Evolutionary conservation across 495 filamentous ascomycete genomes (phyloP).

Genomic region (Hypoxylon subgilvum): DNA sequence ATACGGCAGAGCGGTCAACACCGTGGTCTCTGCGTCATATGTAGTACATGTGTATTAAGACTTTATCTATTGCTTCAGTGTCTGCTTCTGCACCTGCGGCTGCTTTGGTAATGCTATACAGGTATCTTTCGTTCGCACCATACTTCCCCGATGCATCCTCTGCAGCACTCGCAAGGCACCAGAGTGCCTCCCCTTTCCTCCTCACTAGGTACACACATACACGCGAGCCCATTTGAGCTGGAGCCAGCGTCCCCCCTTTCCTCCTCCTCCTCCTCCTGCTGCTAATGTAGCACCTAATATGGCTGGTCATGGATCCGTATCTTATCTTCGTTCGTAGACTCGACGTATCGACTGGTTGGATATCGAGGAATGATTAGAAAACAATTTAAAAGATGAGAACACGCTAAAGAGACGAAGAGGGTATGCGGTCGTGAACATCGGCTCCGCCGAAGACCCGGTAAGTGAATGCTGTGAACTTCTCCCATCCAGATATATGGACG

Average conservation of each 20-base stretch:
- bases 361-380: slow-evolving; percentile 25
- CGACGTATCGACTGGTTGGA: slow-evolving; percentile 27
- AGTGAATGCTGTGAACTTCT: too few species aligned
- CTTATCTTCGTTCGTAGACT: slow-evolving; percentile 28
- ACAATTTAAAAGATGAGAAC: slow-evolving; percentile 9
- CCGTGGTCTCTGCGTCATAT: too few species aligned
- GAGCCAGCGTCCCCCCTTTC: not conserved
- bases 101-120: not conserved
- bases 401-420: slow-evolving; percentile 21
- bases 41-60: slow-evolving; percentile 22
- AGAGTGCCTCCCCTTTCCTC: not conserved
- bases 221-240: not conserved
- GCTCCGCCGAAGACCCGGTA: too few species aligned
- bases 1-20: too few species aligned
- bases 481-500: too few species aligned
- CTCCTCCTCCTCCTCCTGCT: not conserved
- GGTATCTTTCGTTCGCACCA: too few species aligned
- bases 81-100: not conserved
- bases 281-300: not conserved
- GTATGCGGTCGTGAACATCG: slow-evolving; percentile 6
- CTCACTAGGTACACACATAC: not conserved
- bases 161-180: too few species aligned
- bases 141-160: too few species aligned
- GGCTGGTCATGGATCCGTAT: slow-evolving; percentile 25
- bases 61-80: slow-evolving; percentile 32